Evolutionary conservation across 2,329 filamentous ascomycete species (phyloP).

Genomic region (Curvularia sp.): DNA sequence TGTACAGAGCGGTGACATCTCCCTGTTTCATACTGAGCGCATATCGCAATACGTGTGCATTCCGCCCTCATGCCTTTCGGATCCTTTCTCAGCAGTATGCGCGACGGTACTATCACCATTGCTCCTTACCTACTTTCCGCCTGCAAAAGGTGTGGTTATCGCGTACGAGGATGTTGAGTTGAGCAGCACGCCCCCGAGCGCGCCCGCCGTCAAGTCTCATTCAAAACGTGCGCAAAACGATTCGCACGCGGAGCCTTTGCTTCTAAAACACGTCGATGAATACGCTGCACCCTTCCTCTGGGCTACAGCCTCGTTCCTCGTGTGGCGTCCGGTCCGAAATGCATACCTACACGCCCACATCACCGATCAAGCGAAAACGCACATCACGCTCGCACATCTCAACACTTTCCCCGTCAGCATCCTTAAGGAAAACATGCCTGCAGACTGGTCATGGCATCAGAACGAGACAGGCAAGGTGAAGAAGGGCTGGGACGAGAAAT

Average conservation of each 20-base stretch:
- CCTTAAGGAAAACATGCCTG: conserved; percentile 75
- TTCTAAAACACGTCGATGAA: conserved; percentile 60
- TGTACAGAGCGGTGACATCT: conserved; percentile 21
- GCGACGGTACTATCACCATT: conserved; percentile 78
- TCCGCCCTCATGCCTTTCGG: conserved; percentile 72
- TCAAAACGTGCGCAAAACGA: conserved; percentile 19
- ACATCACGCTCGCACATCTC: conserved; percentile 87
- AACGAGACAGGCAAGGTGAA: conserved; percentile 31
- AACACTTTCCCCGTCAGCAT: conserved; percentile 93
- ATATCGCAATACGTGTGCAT: conserved; percentile 81
- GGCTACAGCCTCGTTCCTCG: conserved; percentile 84
- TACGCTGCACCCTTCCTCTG: conserved; percentile 87
- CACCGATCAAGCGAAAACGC: conserved; percentile 86
- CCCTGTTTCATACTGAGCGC: conserved; percentile 76
- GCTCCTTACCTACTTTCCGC: conserved; percentile 77
- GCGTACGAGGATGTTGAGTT: conserved; percentile 74
- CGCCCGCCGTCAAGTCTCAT: conserved; percentile 9
- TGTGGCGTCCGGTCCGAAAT: conserved; percentile 79
- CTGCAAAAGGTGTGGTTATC: conserved; percentile 76
- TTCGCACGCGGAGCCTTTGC: conserved; percentile 19
- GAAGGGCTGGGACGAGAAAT: conserved; percentile 36
- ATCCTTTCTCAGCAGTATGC: conserved; percentile 73
- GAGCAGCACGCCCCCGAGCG: conserved; percentile 60
- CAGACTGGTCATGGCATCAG: conserved; percentile 75
- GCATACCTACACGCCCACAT: conserved; percentile 80